Percentiles rank a stretch among this genome's conserved stretches.
Evolutionary conservation across 2,329 filamentous ascomycete genomes (phyloP).

Genomic region (Truncatella angustata): DNA sequence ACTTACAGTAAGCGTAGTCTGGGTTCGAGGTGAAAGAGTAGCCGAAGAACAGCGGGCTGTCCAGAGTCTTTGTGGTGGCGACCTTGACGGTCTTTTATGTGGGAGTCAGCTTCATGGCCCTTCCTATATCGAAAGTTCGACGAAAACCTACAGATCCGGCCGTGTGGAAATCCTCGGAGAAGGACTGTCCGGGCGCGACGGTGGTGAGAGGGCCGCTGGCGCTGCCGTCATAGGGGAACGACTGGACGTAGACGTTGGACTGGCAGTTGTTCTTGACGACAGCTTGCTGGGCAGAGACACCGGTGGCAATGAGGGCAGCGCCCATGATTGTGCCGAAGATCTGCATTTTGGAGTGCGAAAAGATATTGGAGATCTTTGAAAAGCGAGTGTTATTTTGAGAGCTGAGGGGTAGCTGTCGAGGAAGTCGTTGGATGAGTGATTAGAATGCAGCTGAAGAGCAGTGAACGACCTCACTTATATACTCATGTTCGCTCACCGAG

Average conservation of each 20-base stretch:
- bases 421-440: not conserved
- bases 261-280: conserved; percentile 35
- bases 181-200: conserved; percentile 30
- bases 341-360: conserved; percentile 21
- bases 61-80: conserved; percentile 34
- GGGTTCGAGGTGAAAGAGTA: conserved; percentile 36
- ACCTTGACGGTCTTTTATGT: conserved; percentile 38
- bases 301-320: conserved; percentile 29
- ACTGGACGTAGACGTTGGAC: conserved; percentile 3
- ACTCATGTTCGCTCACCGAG: not conserved
- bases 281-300: conserved; percentile 32
- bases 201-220: conserved; percentile 30
- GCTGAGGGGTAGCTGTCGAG: not conserved
- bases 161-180: conserved; percentile 32
- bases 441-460: not conserved
- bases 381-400: not conserved
- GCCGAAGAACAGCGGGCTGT: conserved; percentile 38
- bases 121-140: not conserved
- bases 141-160: conserved; percentile 25
- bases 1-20: conserved; percentile 34
- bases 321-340: conserved; percentile 20
- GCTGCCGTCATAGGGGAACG: conserved; percentile 24
- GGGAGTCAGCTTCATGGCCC: conserved; percentile 11
- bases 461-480: not conserved
- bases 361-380: not conserved